Evolutionary conservation across 2,329 filamentous ascomycete genomes (phyloP).

Genomic region (Seiridium unicorne): DNA sequence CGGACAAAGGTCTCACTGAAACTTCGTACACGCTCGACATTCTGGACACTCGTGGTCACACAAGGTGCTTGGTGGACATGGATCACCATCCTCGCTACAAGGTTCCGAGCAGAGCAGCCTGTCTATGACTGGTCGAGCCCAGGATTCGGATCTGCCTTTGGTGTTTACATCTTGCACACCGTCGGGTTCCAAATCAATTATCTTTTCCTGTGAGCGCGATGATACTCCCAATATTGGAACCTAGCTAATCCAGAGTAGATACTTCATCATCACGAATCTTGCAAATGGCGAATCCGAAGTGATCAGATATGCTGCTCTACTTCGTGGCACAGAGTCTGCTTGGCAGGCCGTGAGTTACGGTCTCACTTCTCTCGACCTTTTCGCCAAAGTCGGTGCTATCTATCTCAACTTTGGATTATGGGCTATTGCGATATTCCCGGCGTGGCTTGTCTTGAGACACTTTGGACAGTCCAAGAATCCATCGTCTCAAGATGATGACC

Average conservation of each 20-base stretch:
- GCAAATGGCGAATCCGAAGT: slow-evolving; percentile 61
- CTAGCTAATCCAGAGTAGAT: slow-evolving; percentile 35
- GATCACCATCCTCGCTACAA: slow-evolving; percentile 63
- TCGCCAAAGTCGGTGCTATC: slow-evolving; percentile 63
- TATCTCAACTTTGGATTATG: slow-evolving; percentile 72
- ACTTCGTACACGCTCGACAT: slow-evolving; percentile 51
- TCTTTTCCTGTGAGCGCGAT: slow-evolving; percentile 56
- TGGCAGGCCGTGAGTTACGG: slow-evolving; percentile 74
- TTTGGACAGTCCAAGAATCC: slow-evolving; percentile 43
- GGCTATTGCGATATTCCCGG: slow-evolving; percentile 61
- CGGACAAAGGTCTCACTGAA: slow-evolving; percentile 52
- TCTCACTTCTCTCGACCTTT: slow-evolving; percentile 57
- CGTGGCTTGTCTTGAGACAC: slow-evolving; percentile 63
- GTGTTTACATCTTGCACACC: slow-evolving; percentile 65
- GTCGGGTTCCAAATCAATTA: slow-evolving; percentile 73
- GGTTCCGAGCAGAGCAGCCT: slow-evolving; percentile 55
- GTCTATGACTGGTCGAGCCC: slow-evolving; percentile 63
- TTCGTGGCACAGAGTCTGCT: slow-evolving; percentile 70
- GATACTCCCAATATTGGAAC: not conserved
- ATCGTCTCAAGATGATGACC: not conserved
- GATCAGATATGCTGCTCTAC: slow-evolving; percentile 64
- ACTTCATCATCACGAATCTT: slow-evolving; percentile 69
- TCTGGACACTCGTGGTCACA: slow-evolving; percentile 50
- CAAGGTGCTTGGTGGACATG: slow-evolving; percentile 74
- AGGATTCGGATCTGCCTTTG: slow-evolving; percentile 66